Evolutionary conservation across 2,329 filamentous ascomycete genomes (phyloP), one percentile per base, ranked within the genome.

Genomic region (Aspergillus tubingensis): DNA sequence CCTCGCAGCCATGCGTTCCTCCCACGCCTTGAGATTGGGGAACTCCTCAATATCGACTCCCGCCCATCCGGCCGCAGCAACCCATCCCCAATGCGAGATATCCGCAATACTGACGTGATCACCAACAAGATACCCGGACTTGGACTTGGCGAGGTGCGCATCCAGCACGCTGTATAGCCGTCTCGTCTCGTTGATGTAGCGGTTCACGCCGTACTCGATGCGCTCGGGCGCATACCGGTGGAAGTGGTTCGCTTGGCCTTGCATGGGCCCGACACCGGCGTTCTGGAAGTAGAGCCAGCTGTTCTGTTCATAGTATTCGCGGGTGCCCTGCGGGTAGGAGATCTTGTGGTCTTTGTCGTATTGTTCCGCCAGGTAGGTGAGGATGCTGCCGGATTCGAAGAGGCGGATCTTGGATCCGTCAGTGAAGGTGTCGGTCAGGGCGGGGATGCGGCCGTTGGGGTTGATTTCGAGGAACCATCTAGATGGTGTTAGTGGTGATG

Each of bases 361-460:
- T 61, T 87, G 85, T 55, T 92, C 89, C 17, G 90, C 86, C 5
- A 96, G 84, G 74, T 96, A 96, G 76, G 92, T 87, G 79, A 96
- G 81, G 72, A 96, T 95, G 65, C 88, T 86, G 59, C 91, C 92
- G 64, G 87, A 91, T 78, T 96, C 92, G 72, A 96, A 96, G 17
- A 96, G 75, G 59, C 85, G 83, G 72, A 96, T 91, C 36, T 81
- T 80, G 74, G 89, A 80, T 67, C 91, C 91, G 74, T 95, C 88
- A 5, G 82, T 81, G 74, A 91, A 89, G 6, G 83, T 90, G 77
- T 96, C 92, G 7, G 91, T 95, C 54, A 96, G 70, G 59, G 92
- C 92, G 3, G 92, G 93, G 69, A 96, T 96, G 67, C 92, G 90
- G 65, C 92, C 92, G 75, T 96, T 96, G 65, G 92, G 92, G 78